Conservation (phyloP, 2,329 filamentous ascomycete genomes). For the Fusarium continuum region DNA sequence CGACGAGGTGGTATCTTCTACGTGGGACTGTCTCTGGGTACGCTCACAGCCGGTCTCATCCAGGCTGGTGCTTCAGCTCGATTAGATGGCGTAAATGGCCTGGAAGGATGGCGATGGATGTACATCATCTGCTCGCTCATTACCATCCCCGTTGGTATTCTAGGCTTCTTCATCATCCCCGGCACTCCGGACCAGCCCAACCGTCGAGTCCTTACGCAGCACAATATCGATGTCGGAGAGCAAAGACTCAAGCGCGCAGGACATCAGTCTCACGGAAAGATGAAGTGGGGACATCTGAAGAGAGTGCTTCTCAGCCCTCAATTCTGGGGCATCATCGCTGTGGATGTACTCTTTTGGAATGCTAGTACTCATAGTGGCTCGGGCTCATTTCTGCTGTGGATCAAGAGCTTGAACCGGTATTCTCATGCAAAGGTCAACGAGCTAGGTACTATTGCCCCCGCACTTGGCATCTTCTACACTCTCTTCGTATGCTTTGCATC, state of each 20-base stretch:
- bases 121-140: constrained; percentile 64
- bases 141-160: constrained; percentile 62
- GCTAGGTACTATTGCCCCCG: constrained; percentile 61
- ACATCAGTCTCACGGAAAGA: constrained; percentile 51
- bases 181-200: constrained; percentile 59
- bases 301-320: constrained; percentile 53
- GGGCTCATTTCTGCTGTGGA: constrained; percentile 65
- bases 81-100: constrained; percentile 55
- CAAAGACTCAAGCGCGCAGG: constrained; percentile 56
- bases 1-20: constrained; percentile 62
- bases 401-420: constrained; percentile 63
- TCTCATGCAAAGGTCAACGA: constrained; percentile 58
- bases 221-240: constrained; percentile 58
- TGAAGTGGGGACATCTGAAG: constrained; percentile 45
- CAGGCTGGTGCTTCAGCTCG: constrained; percentile 53
- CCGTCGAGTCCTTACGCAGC: constrained; percentile 54
- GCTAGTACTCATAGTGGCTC: constrained; percentile 55
- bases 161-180: constrained; percentile 61
- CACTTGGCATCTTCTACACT: constrained; percentile 65
- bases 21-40: constrained; percentile 60
- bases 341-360: constrained; percentile 68
- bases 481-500: constrained; percentile 64
- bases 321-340: constrained; percentile 60
- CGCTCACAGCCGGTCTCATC: constrained; percentile 61
- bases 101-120: constrained; percentile 65